These are phyloP conservation scores for Fagus crenata DNA, from an alignment of 306 rosid genomes.

Conservation along the genomic window DNA sequence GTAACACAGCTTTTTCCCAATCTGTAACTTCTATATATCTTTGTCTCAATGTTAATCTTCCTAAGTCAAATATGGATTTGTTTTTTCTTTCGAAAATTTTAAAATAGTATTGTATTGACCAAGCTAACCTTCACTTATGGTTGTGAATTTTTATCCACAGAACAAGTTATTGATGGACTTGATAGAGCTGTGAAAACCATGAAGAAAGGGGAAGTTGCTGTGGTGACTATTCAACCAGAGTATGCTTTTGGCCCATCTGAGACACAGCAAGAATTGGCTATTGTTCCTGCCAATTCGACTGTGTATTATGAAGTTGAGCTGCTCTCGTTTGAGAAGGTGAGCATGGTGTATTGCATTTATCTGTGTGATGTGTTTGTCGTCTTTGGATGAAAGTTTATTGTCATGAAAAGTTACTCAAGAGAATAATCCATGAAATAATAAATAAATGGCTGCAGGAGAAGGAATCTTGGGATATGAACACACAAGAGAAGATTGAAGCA, in stretches of 20 bases:
- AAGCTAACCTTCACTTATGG: neutral
- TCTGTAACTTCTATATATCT: no score
- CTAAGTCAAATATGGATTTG: no score
- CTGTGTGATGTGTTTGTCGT: no score
- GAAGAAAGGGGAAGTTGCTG: conserved; percentile 90
- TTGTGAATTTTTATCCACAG: conserved; percentile 36
- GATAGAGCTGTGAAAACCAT: conserved; percentile 80
- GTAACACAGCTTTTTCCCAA: conserved; percentile 24
- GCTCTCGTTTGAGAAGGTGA: conserved; percentile 77
- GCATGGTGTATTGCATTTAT: neutral
- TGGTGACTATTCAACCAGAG: conserved; percentile 69
- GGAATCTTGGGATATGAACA: conserved; percentile 50
- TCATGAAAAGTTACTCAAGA: neutral
- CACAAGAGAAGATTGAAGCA: conserved; percentile 43
- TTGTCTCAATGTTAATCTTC: no score
- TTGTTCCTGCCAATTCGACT: conserved; percentile 78
- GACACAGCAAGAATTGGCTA: conserved; percentile 65
- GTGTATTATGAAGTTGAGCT: conserved; percentile 80
- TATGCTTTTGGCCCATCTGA: conserved; percentile 77
- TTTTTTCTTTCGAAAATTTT: no score
- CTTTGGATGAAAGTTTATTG: neutral
- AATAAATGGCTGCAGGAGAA: conserved; percentile 33
- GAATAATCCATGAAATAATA: neutral
- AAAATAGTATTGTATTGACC: neutral
- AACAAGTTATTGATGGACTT: conserved; percentile 86